phyloP scores from a whole-genome alignment of 176 grass and related monocot genomes.

The Eragrostis curvula region DNA sequence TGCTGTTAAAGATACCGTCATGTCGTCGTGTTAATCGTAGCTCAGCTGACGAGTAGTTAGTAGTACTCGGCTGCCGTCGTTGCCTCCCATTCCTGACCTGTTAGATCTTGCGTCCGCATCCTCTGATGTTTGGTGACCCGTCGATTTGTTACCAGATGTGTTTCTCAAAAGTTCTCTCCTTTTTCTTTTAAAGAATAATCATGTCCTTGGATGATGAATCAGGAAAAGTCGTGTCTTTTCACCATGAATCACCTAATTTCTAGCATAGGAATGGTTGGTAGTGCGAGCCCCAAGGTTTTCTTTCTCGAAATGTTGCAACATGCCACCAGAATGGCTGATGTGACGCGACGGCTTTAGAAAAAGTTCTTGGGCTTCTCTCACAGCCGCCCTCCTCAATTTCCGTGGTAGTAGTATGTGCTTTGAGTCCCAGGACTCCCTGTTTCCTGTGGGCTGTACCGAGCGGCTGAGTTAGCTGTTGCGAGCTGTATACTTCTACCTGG shows the following conservation, averaged over 20 bases:
- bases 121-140: not conserved
- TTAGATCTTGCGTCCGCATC: conserved; percentile 27
- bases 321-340: conserved; percentile 4
- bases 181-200: not conserved
- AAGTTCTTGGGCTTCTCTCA: not conserved
- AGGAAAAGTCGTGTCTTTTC: not conserved
- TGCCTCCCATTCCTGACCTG: not conserved
- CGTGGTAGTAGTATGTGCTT: no score
- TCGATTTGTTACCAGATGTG: not conserved
- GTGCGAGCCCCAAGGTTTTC: not conserved
- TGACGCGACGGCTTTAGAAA: not conserved
- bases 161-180: not conserved
- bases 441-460: not conserved
- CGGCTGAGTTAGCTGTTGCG: not conserved
- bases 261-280: not conserved
- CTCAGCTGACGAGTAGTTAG: not conserved
- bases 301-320: conserved; percentile 37
- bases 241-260: not conserved
- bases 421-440: not conserved
- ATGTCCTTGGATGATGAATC: not conserved
- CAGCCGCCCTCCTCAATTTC: not conserved
- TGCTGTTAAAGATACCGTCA: not conserved
- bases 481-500: not conserved
- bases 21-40: no score
- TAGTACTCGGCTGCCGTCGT: no score